Evolutionary conservation across 2,329 filamentous ascomycete genomes (phyloP), one percentile per base, ranked within the genome.

Genomic region (Endothia cerciana): DNA sequence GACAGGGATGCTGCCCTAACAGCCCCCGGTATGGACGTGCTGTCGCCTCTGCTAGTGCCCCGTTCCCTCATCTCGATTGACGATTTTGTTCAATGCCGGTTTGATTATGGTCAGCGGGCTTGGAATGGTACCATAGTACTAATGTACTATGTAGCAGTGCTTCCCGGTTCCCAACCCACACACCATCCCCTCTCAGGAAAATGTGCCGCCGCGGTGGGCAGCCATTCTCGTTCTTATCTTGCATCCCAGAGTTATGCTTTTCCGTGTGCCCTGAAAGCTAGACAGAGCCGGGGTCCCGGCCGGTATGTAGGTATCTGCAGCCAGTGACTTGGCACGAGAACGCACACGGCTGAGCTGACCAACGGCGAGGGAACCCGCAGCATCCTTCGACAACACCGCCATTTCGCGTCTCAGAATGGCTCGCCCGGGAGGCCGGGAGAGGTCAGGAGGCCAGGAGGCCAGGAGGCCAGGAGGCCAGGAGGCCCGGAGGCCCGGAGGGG

Each of bases 61-160:
- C 11, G 22, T 13, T 3, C 19, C n/a, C n/a, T 58, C 55, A 58
- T 58, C 55, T 58, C 36, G 53, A 57, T 57, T 57, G 53, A 25
- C 36, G 28, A 36, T 38, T 33, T 11, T 25, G 10, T 8, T 25
- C 45, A 49, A 25, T 57, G 53, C 36, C 38, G 19, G 33, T 36
- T 57, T 57, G 53, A 57, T 57, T 57, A 38, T 38, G 53, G 30
- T 22, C 36, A 30, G 30, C 30, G 19, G 30, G 30, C 8, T 25
- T 38, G 53, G 19, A 15, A 22, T 33, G 36, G 28, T 38, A 36
- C 30, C 30, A 36, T 30, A 33, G 13, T 13, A 55, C 49, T n/a
- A 22, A n/a, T n/a, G 2, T 10, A 8, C n/a, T n/a, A 10, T 47
- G 45, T 13, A 22, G 19, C 17, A n/a, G 41, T 17, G 4, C 22